Percentiles rank a stretch among this genome's conserved stretches.
Evolutionary conservation across 1,139 yeast genomes (phyloP).

Genomic region (Blastobotrys elegans): DNA sequence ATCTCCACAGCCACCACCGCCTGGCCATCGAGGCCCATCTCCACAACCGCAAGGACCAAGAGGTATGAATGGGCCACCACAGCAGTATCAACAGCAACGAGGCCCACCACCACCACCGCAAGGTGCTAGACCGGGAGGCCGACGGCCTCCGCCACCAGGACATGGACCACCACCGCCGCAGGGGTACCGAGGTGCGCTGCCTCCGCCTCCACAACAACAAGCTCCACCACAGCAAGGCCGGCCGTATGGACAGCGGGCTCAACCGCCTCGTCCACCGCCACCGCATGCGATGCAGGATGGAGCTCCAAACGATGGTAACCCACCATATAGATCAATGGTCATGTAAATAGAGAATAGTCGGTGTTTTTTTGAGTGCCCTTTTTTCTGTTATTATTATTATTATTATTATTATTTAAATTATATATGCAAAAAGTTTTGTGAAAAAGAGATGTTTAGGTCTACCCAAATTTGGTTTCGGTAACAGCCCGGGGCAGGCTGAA

Average conservation of each 20-base stretch:
- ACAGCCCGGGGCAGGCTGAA: too few relatives aligned
- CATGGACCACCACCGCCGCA: constrained; percentile 6
- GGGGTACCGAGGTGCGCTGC: constrained; percentile 10
- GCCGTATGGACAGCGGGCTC: not conserved
- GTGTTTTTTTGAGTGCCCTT: not conserved
- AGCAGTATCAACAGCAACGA: constrained; percentile 2
- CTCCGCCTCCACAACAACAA: constrained; percentile 9
- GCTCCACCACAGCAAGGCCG: constrained; percentile 1
- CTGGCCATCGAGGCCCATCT: constrained; percentile 2
- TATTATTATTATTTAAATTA: not conserved
- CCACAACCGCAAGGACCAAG: constrained; percentile 1
- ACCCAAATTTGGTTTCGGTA: too few relatives aligned
- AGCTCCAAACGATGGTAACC: constrained; percentile 4
- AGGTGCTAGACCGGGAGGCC: not conserved
- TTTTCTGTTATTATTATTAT: constrained; percentile 7
- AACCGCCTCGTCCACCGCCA: constrained; percentile 1
- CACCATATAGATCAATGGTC: constrained; percentile 8
- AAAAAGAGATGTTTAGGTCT: too few relatives aligned
- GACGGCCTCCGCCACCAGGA: constrained; percentile 3
- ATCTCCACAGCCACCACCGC: constrained; percentile 9
- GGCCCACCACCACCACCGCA: constrained; percentile 6
- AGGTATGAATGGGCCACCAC: constrained; percentile 1
- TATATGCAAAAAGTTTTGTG: too few relatives aligned
- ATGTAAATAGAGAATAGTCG: not conserved
- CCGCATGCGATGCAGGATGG: too few relatives aligned